Evolutionary conservation across 192 early-diverging fungal species (phyloP), one percentile per base, ranked within the genome.

Genomic region (Rhizophagus clarus): DNA sequence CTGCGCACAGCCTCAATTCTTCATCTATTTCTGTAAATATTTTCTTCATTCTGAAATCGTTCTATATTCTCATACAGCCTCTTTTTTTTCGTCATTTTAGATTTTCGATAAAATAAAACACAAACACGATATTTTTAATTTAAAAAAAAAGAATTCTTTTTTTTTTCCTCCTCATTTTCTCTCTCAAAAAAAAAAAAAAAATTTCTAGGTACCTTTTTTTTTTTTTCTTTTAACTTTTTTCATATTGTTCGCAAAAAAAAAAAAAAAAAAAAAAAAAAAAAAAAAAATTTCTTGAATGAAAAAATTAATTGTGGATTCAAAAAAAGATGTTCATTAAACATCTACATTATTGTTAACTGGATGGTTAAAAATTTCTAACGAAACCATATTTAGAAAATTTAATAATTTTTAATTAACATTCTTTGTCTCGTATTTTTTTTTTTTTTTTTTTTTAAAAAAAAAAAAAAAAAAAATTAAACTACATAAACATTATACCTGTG

Each of bases 1-100:
- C 67, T 69, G 67, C 67, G 67, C 32, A 69, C 67, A 69, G 67
- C 67, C 67, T 34, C 67, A 68, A 32, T n/a, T n/a, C n/a, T n/a
- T n/a, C n/a, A n/a, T n/a, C n/a, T n/a, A 17, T 37, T 37, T 37
- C 5, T 37, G 2, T 3, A 37, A 37, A 37, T 37, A n/a, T n/a
- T n/a, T n/a, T n/a, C n/a, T n/a, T n/a, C n/a, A n/a, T n/a, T n/a
- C n/a, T 37, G 34, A 5, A 14, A 37, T 32, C 32, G 20, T 40
- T 37, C 31, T 40, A 17, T 20, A 40, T 40, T 20, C 12, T 69
- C 34, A 29, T 69, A 34, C 67, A 69, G 67, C 67, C 67, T 69
- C 67, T 34, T 34, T 8, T 22, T 37, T 20, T 68, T 67, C 40
- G 22, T 34, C 32, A 17, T 69, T 37, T 34, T 12, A 69, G 20